A percentile compares a stretch with the other conserved stretches of the same genome.
Evolutionary conservation across 192 early-diverging fungal species (phyloP).

Genomic region (Coemansia sp.): DNA sequence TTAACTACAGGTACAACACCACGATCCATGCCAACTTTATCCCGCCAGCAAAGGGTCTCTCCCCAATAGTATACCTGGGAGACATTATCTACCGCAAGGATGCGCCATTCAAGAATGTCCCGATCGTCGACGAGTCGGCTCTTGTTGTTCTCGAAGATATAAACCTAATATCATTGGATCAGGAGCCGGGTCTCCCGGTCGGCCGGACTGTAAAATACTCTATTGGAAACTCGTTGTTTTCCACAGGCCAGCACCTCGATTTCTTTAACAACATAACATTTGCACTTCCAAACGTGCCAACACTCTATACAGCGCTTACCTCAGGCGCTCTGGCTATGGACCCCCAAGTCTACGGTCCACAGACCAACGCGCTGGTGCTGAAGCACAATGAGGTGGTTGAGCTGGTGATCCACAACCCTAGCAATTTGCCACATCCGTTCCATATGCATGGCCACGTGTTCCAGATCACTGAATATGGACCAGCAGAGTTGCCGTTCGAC

Average conservation of each 20-base stretch:
- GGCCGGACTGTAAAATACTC: slow-evolving; percentile 52
- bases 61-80: slow-evolving; percentile 56
- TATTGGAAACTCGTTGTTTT: slow-evolving; percentile 59
- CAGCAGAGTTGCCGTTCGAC: slow-evolving; percentile 57
- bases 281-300: slow-evolving; percentile 62
- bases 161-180: slow-evolving; percentile 56
- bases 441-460: slow-evolving; percentile 87
- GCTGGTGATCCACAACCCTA: slow-evolving; percentile 71
- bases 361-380: slow-evolving; percentile 62
- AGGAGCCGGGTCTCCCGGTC: slow-evolving; percentile 51
- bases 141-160: slow-evolving; percentile 34
- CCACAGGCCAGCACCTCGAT: slow-evolving; percentile 71
- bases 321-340: slow-evolving; percentile 59
- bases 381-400: slow-evolving; percentile 66
- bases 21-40: slow-evolving; percentile 59
- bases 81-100: slow-evolving; percentile 61
- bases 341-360: slow-evolving; percentile 63
- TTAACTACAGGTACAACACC: slow-evolving; percentile 73
- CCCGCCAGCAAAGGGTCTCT: slow-evolving; percentile 46
- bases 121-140: not conserved
- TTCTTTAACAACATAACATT: slow-evolving; percentile 75
- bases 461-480: slow-evolving; percentile 60
- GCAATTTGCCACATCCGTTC: slow-evolving; percentile 68
- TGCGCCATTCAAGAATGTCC: slow-evolving; percentile 51
- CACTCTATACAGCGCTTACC: slow-evolving; percentile 64